These are phyloP conservation scores for Aspergillus ostianus DNA, from an alignment of 495 filamentous ascomycete genomes.

Conservation along the genomic window DNA sequence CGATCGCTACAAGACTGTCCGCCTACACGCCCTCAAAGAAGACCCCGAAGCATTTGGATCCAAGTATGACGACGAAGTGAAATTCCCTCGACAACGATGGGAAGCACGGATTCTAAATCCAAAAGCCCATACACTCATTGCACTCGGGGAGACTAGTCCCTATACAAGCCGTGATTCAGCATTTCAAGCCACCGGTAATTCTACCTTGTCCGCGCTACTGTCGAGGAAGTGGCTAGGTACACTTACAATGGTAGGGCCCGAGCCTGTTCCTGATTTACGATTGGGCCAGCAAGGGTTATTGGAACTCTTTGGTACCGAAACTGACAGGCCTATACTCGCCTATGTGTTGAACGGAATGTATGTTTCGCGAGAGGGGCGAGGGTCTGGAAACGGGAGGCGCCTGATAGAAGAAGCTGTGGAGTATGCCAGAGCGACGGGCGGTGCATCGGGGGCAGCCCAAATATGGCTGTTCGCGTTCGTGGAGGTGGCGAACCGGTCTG, in stretches of 20 bases:
- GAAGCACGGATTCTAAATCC: background rate
- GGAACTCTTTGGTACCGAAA: background rate
- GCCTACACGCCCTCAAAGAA: slow-evolving; percentile 1
- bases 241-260: background rate
- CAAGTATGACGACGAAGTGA: background rate
- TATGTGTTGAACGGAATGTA: slow-evolving; percentile 2
- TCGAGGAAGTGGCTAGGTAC: background rate
- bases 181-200: background rate
- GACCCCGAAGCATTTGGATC: background rate
- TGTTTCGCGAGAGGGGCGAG: background rate
- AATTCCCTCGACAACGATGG: background rate
- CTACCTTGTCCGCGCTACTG: background rate
- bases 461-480: background rate
- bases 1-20: slow-evolving; percentile 1
- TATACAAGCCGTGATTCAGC: background rate
- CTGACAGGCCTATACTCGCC: background rate
- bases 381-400: background rate
- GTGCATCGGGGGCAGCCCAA: background rate
- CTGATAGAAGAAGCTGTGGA: background rate
- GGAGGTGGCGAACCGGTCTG: background rate
- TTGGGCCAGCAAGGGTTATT: background rate
- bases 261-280: background rate
- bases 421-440: background rate
- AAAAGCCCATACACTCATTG: background rate
- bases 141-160: background rate